Evolutionary conservation across 768 basidiomycete genomes (phyloP).

Genomic region (Clitopilus hobsonii): DNA sequence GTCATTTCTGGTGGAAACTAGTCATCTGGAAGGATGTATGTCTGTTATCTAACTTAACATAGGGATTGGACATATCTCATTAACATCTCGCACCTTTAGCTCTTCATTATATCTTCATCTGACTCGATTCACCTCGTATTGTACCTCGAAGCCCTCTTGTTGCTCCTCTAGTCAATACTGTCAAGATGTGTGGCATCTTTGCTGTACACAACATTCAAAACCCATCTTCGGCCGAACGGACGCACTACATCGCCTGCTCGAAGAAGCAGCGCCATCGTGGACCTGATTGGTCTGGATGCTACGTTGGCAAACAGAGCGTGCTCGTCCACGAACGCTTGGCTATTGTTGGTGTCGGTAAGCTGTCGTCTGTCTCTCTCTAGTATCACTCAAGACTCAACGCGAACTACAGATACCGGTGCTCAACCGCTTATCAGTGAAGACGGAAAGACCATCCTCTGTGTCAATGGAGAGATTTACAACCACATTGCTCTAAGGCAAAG

Average conservation of each 20-base stretch:
- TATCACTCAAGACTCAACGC: neutral
- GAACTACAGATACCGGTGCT: conserved; percentile 79
- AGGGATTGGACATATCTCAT: no score
- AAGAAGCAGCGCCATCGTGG: conserved; percentile 92
- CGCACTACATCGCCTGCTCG: conserved; percentile 77
- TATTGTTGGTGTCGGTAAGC: conserved; percentile 93
- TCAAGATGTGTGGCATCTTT: conserved; percentile 87
- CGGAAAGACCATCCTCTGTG: conserved; percentile 77
- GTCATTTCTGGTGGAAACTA: neutral
- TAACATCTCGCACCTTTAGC: no score
- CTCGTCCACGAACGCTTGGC: conserved; percentile 96
- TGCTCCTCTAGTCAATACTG: neutral
- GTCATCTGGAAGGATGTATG: neutral
- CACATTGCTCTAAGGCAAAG: conserved; percentile 74
- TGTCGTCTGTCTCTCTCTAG: no score
- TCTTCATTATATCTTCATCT: neutral
- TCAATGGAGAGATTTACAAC: conserved; percentile 99
- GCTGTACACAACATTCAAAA: conserved; percentile 79
- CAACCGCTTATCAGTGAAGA: conserved; percentile 90
- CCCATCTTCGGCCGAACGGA: conserved; percentile 55
- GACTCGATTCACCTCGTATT: neutral
- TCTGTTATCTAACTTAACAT: no score
- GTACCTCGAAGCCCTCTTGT: neutral
- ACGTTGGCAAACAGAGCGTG: conserved; percentile 74
- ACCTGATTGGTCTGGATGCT: conserved; percentile 98